These are phyloP conservation scores for Cladorrhinum sp. DNA, from an alignment of 2,329 filamentous ascomycete species.

Conservation along the genomic window DNA sequence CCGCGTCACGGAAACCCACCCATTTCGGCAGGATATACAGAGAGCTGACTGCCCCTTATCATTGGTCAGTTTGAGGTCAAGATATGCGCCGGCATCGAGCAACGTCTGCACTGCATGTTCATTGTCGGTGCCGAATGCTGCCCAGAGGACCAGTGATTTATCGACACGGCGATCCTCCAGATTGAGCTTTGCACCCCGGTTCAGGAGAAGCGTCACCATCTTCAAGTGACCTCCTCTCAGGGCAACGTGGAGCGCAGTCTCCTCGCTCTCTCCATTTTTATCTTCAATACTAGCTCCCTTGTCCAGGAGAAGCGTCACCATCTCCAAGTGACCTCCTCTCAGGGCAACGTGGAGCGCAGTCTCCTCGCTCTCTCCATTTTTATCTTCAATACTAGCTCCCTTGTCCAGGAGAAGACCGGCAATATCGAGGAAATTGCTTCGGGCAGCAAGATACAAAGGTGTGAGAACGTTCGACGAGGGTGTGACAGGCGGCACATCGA, in stretches of 20 bases:
- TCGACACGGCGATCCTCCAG: too few species aligned
- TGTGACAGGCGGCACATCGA: neutral
- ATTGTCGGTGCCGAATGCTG: too few species aligned
- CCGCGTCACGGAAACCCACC: too few species aligned
- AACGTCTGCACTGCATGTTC: too few species aligned
- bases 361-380: neutral
- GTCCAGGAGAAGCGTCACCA: neutral
- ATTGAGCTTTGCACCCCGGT: neutral
- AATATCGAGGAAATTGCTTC: neutral
- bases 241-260: neutral
- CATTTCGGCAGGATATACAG: too few species aligned
- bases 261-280: neutral
- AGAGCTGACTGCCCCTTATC: too few species aligned
- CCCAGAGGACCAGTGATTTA: too few species aligned
- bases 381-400: neutral
- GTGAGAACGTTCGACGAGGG: neutral
- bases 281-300: neutral
- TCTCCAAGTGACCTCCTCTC: neutral
- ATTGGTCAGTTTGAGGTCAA: too few species aligned
- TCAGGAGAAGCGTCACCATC: neutral
- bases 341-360: neutral
- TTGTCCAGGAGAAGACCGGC: neutral
- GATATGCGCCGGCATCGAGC: too few species aligned
- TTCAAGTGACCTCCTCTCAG: neutral
- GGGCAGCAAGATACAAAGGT: neutral